These are phyloP conservation scores for Nepenthes alata DNA, from an alignment of 179 eudicot species.

Conservation along the genomic window DNA sequence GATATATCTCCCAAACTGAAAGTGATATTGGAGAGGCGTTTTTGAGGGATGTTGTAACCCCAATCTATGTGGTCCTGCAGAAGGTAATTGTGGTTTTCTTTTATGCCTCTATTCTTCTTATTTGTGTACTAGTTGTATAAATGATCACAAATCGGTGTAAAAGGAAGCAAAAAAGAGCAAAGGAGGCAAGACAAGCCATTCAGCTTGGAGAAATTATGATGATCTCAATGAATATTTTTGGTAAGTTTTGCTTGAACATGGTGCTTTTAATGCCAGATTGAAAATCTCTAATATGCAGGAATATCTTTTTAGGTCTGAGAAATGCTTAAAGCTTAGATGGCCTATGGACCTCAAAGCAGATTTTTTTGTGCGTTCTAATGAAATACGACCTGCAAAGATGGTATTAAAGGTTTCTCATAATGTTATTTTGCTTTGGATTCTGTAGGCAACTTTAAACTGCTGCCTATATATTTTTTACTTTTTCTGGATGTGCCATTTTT, in stretches of 20 bases:
- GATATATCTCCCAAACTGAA: conserved; percentile 40
- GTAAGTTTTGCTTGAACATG: conserved; percentile 27
- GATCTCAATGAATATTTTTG: conserved; percentile 97
- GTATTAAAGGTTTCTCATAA: conserved; percentile 13
- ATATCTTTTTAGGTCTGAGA: conserved; percentile 47
- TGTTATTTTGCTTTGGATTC: not conserved
- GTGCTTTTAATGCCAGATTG: not conserved
- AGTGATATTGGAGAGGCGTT: conserved; percentile 50
- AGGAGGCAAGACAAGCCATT: conserved; percentile 89
- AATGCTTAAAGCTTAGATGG: conserved; percentile 83
- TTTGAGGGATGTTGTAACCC: conserved; percentile 58
- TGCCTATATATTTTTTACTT: too few relatives aligned
- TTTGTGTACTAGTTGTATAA: not conserved
- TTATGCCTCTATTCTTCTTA: conserved; percentile 6
- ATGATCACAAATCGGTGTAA: not conserved
- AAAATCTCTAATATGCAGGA: conserved; percentile 8
- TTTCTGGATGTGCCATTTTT: too few relatives aligned
- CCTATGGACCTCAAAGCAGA: conserved; percentile 74
- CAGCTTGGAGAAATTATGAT: conserved; percentile 97
- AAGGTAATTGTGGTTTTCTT: conserved; percentile 32
- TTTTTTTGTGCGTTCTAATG: conserved; percentile 57
- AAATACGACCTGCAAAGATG: conserved; percentile 20
- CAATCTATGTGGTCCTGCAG: conserved; percentile 73
- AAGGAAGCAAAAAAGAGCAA: conserved; percentile 82
- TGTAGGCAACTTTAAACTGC: too few relatives aligned